Evolutionary conservation across 768 basidiomycete genomes (phyloP), one percentile per base, ranked within the genome.

Genomic region (Mycena rebaudengoi): DNA sequence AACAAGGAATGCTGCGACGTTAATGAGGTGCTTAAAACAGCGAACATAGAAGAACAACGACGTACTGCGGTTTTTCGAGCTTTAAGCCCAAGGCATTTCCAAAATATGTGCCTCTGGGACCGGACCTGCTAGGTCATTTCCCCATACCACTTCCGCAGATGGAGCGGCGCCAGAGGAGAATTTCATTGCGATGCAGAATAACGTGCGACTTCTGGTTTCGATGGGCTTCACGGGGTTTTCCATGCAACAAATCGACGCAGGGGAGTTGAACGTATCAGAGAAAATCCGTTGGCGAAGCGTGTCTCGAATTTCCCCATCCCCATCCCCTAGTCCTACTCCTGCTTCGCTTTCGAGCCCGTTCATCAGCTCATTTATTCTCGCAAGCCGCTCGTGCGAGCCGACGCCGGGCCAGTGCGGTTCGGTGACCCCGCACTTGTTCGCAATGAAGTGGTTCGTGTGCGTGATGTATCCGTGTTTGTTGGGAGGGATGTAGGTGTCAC

Each of bases 141-240:
- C 75, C 59, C 76, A 77, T 10, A 74, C 60, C 21, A 78, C 72
- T 63, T 78, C 76, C 30, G 74, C 76, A 7, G 46, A 59, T 25
- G 77, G 75, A 30, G 56, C 51, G 20, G 52, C 41, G 16, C 67
- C 73, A 18, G 67, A 45, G n/a, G 64, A 62, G 60, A 78, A 71
- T 7, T 66, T 56, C 76, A 78, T 78, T 23, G 75, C 71, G 43
- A 78, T 78, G 61, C 75, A 76, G 67, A 78, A 78, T 29, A 78
- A 65, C 21, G 76, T 76, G 61, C 70, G 71, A 26, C 70, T 69
- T 23, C 61, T 61, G 18, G 60, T 66, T 39, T 51, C 63, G 18
- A 46, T 29, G 14, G 56, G 56, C 28, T 67, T 48, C 21, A 40
- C 49, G 21, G 65, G 59, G 53, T 72, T 71, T 16, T 69, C 66